Base-by-base conservation (phyloP, 2,329 filamentous ascomycete species). In the Colletotrichum sp. region DNA sequence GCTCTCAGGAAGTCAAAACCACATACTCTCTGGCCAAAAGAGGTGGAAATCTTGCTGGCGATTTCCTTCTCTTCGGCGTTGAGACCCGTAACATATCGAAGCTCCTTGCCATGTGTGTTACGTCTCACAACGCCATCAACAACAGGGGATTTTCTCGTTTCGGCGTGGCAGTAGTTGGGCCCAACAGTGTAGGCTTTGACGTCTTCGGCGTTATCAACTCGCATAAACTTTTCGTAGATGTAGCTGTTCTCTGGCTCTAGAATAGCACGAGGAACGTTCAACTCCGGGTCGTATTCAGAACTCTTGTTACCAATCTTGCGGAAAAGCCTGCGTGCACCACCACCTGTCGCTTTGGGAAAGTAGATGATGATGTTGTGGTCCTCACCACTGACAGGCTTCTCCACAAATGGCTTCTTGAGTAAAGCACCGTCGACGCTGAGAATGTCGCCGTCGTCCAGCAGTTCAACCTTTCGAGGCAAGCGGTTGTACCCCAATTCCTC, bases 301-400 rank as follows among this genome's bases (percentile, higher is more conserved):
- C 96, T 99, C 87, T 99, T 99, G 89, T 99, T 99, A 81, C 98
- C 98, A 81, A 99, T 95, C 85, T 99, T 99, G 74, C 97, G 92
- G 86, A 99, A 99, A 5, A 99, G 90, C 79, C 96, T 95, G 75
- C 98, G 91, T 30, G 96, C 98, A 75, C 97, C 97, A 64, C 96
- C 96, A 6, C 96, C 96, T 64, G 95, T 91, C 57, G 95, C 94
- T 77, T 93, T 94, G 26, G 96, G 95, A 81, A 98, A 99, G 86
- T 99, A 99, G 72, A 99, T 98, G 85, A 98, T 94, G 80, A 99
- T 98, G 83, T 99, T 99, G 87, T 99, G 97, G 81, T 99, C 96
- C 85, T 99, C 97, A 39, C 97, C 97, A 82, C 95, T 98, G n/a
- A 96, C 96, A 0, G 97, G 97, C 84, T 99, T 99, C 83, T 99